Base-by-base conservation (phyloP, 345 rosid genomes). In the Nasturtium officinale region DNA sequence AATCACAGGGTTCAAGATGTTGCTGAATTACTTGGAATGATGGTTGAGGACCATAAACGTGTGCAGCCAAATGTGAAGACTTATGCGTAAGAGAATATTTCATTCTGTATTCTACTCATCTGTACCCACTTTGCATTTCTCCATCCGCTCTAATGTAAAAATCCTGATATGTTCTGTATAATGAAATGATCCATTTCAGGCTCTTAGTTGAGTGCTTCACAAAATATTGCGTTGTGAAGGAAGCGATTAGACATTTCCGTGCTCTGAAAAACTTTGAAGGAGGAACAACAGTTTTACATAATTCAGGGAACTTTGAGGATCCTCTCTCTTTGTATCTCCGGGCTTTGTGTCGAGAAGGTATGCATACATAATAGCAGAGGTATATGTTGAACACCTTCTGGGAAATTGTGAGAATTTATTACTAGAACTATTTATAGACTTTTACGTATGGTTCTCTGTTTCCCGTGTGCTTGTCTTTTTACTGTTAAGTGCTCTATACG, bases 271-370 rank as follows among this genome's bases (percentile, higher is more conserved):
- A 84, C 42, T 82, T 83, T 84, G 96, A 89, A 75, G 98, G 97
- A 61, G 98, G 98, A 28, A 91, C 85, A 32, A 73, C 54, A 80
- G 61, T 85, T 70, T 81, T 94, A 69, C 89, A 94, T 60, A 72
- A 74, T 62, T 89, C 80, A 55, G 98, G 98, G 78, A 89, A 91
- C 5, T 83, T 81, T 78, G 97, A 85, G 52, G 98, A 94, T 85
- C 98, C 98, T 46, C 90, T 94, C 71, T 91, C 98, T 72, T 83
- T 94, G 78, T 91, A 94, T 82, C 90, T 94, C 53, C 87, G 98
- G 78, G 97, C 97, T 46, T 80, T 94, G 82, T 91, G 96, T 75
- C 88, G 89, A 85, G 98, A 94, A 86, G 98, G 98, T 93, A 86
- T 70, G 75, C 43, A 20, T 50, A 55, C 18, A 50, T 38, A n/a